Percentiles rank a stretch among this genome's conserved stretches.
phyloP scores from a whole-genome alignment of 139 green algal genomes.

The Diplosphaera chodatii region DNA sequence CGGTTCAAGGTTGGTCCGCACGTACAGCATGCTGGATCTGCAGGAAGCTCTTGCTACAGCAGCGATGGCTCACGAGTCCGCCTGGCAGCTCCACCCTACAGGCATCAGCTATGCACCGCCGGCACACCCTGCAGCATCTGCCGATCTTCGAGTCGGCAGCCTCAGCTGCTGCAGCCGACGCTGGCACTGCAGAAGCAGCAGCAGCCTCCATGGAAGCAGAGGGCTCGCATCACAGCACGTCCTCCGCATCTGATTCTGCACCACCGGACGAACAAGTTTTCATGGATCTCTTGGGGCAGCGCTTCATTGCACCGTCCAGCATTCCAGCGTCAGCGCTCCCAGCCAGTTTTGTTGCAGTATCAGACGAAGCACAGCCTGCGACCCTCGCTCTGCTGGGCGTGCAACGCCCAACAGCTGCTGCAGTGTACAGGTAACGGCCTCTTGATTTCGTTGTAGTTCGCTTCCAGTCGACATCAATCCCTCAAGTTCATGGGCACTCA shows the following conservation, averaged over 20 bases:
- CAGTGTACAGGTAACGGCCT: neutral
- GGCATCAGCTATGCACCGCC: neutral
- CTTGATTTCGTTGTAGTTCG: too few species aligned
- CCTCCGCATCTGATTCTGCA: too few species aligned
- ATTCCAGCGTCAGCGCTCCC: neutral
- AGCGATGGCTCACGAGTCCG: slow-evolving; percentile 1
- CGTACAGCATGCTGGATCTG: too few species aligned
- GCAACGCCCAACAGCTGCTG: slow-evolving; percentile 16
- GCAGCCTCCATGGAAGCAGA: too few species aligned
- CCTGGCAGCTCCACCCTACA: neutral
- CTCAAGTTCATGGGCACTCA: too few species aligned
- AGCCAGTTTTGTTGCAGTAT: slow-evolving; percentile 2
- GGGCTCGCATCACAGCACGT: too few species aligned
- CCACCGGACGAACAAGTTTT: neutral
- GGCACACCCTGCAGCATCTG: slow-evolving; percentile 12
- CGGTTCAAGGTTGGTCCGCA: too few species aligned
- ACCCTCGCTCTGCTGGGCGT: slow-evolving; percentile 21
- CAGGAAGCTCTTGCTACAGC: neutral
- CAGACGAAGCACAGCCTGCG: neutral
- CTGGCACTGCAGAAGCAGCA: neutral
- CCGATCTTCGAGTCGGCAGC: slow-evolving; percentile 19
- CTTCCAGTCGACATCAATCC: too few species aligned
- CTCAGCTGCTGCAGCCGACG: neutral
- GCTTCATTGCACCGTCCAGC: slow-evolving; percentile 13
- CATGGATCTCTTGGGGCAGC: neutral